Evolutionary conservation across 768 basidiomycete genomes (phyloP).

Genomic region (Lenzites betulinus): DNA sequence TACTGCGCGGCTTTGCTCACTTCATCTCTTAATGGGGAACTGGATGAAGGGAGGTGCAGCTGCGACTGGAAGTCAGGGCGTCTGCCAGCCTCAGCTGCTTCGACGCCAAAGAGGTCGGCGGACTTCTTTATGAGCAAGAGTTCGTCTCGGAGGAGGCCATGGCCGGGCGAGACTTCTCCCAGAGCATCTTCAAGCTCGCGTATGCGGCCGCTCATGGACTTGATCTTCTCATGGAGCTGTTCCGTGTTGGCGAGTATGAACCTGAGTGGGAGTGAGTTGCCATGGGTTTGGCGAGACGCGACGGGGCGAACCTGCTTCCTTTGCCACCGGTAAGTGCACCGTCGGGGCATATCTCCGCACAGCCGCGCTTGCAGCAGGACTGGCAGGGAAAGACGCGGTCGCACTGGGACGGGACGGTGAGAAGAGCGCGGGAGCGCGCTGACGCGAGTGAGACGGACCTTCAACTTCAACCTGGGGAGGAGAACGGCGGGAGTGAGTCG

Average conservation of each 20-base stretch:
- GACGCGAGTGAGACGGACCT: constrained; percentile 44
- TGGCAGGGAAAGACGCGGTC: constrained; percentile 66
- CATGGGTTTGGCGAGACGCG: constrained; percentile 54
- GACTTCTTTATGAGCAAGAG: constrained; percentile 63
- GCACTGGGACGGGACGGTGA: constrained; percentile 59
- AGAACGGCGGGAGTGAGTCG: constrained; percentile 12
- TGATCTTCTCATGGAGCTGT: constrained; percentile 69
- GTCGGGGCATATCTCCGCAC: constrained; percentile 25
- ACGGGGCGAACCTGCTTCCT: constrained; percentile 58
- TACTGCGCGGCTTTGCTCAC: constrained; percentile 11
- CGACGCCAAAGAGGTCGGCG: constrained; percentile 52
- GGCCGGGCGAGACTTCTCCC: constrained; percentile 47
- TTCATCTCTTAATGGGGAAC: constrained; percentile 25
- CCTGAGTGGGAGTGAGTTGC: constrained; percentile 35
- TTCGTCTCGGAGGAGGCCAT: constrained; percentile 57
- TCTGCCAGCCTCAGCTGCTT: constrained; percentile 10
- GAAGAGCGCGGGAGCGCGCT: constrained; percentile 50
- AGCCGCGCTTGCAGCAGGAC: constrained; percentile 42
- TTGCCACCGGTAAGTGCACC: constrained; percentile 73
- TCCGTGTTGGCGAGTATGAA: constrained; percentile 78
- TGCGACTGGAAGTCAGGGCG: constrained; percentile 12
- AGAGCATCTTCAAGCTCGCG: constrained; percentile 69
- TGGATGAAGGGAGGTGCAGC: constrained; percentile 7
- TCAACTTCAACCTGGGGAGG: constrained; percentile 59
- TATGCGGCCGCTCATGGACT: constrained; percentile 58